These are phyloP conservation scores for Sanguinoderma infundibulare DNA, from an alignment of 1,284 basidiomycete species.

Conservation along the genomic window DNA sequence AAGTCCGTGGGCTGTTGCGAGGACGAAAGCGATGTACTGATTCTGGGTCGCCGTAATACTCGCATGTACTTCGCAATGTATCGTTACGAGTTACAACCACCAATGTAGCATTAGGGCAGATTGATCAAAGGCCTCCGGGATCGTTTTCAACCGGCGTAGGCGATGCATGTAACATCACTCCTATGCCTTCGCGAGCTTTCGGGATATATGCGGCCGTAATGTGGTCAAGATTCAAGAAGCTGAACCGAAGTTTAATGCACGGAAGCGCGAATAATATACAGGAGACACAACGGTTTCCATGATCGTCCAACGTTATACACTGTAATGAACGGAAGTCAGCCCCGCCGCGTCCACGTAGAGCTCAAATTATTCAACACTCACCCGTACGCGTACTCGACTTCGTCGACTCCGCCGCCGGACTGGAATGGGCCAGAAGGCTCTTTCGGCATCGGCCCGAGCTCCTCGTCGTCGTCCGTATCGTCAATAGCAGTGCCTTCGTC, in stretches of 20 bases:
- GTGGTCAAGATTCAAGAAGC: not conserved
- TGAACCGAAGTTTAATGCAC: not conserved
- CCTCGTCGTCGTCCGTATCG: conserved; percentile 54
- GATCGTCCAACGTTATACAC: not conserved
- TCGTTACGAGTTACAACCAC: not conserved
- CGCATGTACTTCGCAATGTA: not conserved
- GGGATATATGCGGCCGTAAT: not conserved
- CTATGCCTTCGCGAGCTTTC: not conserved
- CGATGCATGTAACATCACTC: not conserved
- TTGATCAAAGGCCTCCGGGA: not conserved
- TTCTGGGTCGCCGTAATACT: not conserved
- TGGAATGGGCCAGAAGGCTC: conserved; percentile 74
- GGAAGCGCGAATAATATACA: not conserved
- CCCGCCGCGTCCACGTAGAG: not conserved
- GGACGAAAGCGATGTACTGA: conserved; percentile 45
- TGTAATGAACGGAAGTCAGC: not conserved
- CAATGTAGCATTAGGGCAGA: not conserved
- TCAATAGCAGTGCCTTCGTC: conserved; percentile 73
- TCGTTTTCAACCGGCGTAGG: not conserved
- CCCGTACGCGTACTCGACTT: conserved; percentile 88
- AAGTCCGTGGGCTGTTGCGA: conserved; percentile 72
- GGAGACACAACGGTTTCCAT: not conserved
- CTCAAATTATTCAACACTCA: conserved; percentile 42
- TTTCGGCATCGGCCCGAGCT: conserved; percentile 77
- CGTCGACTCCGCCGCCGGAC: conserved; percentile 80